phyloP scores from a whole-genome alignment of 257 asterid genomes.

The Gardenia jasminoides region DNA sequence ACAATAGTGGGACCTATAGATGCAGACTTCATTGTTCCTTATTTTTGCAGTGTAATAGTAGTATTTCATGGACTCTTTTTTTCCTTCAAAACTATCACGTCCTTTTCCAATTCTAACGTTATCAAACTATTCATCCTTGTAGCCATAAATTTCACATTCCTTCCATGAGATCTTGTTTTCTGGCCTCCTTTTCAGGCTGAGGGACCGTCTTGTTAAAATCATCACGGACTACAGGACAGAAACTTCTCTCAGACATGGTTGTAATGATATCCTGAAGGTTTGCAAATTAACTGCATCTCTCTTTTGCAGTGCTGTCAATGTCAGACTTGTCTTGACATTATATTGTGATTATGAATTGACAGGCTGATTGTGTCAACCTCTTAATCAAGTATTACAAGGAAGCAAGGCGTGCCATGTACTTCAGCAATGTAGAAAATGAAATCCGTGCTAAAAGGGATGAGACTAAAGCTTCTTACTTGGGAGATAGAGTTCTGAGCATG shows the following conservation, averaged over 20 bases:
- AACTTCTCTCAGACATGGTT: constrained; percentile 92
- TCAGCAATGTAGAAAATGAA: constrained; percentile 75
- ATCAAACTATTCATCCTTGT: background rate
- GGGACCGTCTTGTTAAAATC: constrained; percentile 93
- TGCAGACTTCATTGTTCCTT: background rate
- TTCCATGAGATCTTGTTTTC: background rate
- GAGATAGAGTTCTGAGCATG: constrained; percentile 49
- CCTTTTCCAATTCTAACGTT: background rate
- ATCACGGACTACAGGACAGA: constrained; percentile 95
- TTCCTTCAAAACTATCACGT: background rate
- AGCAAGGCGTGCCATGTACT: constrained; percentile 77
- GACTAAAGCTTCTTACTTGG: constrained; percentile 29
- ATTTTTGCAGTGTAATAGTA: background rate
- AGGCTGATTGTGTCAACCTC: constrained; percentile 94
- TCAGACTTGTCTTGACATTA: background rate
- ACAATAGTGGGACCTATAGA: background rate
- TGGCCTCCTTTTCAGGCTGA: constrained; percentile 60
- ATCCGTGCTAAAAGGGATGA: constrained; percentile 49
- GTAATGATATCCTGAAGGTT: constrained; percentile 95
- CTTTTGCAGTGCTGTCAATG: background rate
- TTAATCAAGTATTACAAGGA: constrained; percentile 85
- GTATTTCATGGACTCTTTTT: background rate
- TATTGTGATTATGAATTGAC: constrained; percentile 10
- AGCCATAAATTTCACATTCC: background rate
- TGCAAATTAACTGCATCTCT: background rate